Evolutionary conservation across 495 filamentous ascomycete species (phyloP), one percentile per base, ranked within the genome.

Genomic region (Niebla homalea): DNA sequence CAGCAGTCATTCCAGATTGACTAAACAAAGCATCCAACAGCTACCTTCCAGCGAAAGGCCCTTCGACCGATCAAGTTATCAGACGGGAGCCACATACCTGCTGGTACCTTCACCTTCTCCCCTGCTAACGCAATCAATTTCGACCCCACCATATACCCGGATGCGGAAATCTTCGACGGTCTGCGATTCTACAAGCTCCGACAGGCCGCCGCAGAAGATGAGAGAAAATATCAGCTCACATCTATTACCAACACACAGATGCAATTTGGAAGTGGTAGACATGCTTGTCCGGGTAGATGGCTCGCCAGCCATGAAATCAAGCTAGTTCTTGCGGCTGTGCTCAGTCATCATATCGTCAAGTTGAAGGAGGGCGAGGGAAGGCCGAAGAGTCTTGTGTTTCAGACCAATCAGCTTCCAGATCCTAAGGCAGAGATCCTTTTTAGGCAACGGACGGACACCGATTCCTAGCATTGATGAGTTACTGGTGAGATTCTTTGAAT

Each of bases 271-370:
- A 50, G 65, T 5, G 77, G 76, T n/a, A 66, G 64, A 2, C 57
- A 63, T 16, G 60, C 57, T 3, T 79, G 76, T 56, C 78, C 78
- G 0, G 79, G 78, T 0, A 65, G 78, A 7, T 77, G 77, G 60
- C 78, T 80, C 43, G 76, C 73, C 0, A 64, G 63, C 5, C 67
- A 66, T 18, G 68, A n/a, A 72, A 67, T 79, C 55, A 81, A 80
- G 56, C 63, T 71, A 26, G 68, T 80, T 25, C 43, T 81, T 23
- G 73, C n/a, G n/a, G n/a, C n/a, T n/a, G n/a, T n/a, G n/a, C n/a
- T n/a, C n/a, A n/a, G n/a, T n/a, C n/a, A n/a, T n/a, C n/a, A n/a
- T n/a, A n/a, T n/a, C n/a, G n/a, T n/a, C n/a, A n/a, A n/a, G n/a
- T n/a, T n/a, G n/a, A n/a, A n/a, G n/a, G n/a, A n/a, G n/a, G n/a